Percentiles rank a stretch among this genome's conserved stretches.
These are phyloP conservation scores for Malus sieversii DNA, from an alignment of 306 rosid genomes.

Conservation along the genomic window DNA sequence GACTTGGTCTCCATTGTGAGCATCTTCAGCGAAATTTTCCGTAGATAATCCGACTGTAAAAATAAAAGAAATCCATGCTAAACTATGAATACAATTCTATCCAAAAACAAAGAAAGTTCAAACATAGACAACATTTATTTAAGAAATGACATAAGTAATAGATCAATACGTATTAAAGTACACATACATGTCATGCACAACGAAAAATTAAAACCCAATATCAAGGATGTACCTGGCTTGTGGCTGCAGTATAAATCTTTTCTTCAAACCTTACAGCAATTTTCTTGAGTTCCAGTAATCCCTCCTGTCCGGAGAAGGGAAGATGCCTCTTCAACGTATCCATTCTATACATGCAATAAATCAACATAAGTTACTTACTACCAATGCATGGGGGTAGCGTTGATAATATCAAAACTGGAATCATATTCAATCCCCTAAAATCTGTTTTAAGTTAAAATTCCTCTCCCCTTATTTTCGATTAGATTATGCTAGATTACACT, in stretches of 20 bases:
- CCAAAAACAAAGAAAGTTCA: neutral
- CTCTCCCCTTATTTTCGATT: too few species aligned
- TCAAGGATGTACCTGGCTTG: conserved; percentile 44
- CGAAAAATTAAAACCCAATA: neutral
- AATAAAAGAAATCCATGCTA: neutral
- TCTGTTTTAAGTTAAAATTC: neutral
- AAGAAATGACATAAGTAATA: neutral
- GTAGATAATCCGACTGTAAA: conserved; percentile 31
- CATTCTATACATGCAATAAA: conserved; percentile 39
- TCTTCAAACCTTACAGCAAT: conserved; percentile 80
- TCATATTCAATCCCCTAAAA: neutral
- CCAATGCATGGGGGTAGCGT: neutral
- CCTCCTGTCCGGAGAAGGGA: conserved; percentile 53
- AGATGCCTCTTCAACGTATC: conserved; percentile 57
- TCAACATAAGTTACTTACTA: neutral
- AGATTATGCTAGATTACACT: neutral
- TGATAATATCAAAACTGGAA: neutral
- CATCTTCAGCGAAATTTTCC: conserved; percentile 33
- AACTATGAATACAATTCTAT: neutral
- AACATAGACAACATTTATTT: neutral
- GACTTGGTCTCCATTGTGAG: conserved; percentile 64
- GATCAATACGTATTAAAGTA: neutral
- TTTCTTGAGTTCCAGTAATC: conserved; percentile 48
- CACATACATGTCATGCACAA: neutral
- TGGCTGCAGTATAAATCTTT: conserved; percentile 54